phyloP scores from a whole-genome alignment of 352 stramenopile species.

The Globisporangium middletonii region DNA sequence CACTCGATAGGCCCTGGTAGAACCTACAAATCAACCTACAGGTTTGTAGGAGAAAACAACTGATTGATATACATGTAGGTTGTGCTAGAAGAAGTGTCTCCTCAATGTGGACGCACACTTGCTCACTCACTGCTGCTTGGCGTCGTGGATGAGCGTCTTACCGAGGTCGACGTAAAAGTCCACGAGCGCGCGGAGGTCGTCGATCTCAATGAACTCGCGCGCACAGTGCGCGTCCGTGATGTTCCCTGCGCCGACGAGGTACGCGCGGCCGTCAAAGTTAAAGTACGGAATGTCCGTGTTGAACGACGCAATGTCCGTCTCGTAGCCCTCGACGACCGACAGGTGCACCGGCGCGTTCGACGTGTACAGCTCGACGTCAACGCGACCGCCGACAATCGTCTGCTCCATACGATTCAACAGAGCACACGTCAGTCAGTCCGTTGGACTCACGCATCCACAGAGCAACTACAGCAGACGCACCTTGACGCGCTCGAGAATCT shows the following conservation, averaged over 20 bases:
- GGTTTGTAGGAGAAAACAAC: too few species aligned
- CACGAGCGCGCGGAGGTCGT: constrained; percentile 50
- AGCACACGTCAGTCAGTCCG: not conserved
- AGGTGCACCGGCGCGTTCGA: constrained; percentile 75
- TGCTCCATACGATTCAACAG: constrained; percentile 8
- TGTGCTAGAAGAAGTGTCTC: not conserved
- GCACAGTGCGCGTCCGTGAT: constrained; percentile 74
- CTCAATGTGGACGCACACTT: not conserved
- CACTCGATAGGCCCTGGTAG: not conserved
- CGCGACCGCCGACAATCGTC: constrained; percentile 53
- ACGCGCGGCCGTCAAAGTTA: constrained; percentile 72
- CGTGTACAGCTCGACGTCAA: constrained; percentile 79
- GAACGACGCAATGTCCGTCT: constrained; percentile 81
- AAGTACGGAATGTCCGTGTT: constrained; percentile 90
- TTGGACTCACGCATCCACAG: not conserved
- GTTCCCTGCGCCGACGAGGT: constrained; percentile 64
- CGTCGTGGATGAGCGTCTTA: constrained; percentile 55
- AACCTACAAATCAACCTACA: too few species aligned
- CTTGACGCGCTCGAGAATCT: constrained; percentile 64
- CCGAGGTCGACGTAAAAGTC: constrained; percentile 69
- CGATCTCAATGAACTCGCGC: constrained; percentile 67
- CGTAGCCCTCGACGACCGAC: constrained; percentile 78
- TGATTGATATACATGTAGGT: too few species aligned
- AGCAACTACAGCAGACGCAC: constrained; percentile 12
- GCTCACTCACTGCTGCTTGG: constrained; percentile 14